Evolutionary conservation across 2,329 filamentous ascomycete genomes (phyloP).

Genomic region (Colletotrichum lini): DNA sequence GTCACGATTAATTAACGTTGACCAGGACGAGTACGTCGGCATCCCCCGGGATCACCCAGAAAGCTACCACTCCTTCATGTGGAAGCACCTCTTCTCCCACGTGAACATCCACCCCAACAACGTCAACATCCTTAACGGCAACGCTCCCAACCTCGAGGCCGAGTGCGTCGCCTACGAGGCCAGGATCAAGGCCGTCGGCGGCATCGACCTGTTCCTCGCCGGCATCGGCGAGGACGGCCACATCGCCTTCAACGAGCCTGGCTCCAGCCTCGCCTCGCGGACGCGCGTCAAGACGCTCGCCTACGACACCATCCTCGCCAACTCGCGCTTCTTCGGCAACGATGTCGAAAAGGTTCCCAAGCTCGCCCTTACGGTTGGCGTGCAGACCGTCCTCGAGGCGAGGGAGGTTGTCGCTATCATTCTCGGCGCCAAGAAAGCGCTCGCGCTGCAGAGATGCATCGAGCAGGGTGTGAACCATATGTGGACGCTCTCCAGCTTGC

Average conservation of each 20-base stretch:
- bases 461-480: constrained; percentile 90
- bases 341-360: constrained; percentile 81
- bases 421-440: constrained; percentile 83
- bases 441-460: constrained; percentile 84
- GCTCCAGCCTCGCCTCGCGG: constrained; percentile 81
- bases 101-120: constrained; percentile 86
- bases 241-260: constrained; percentile 92
- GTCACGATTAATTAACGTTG: constrained; percentile 25
- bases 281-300: constrained; percentile 90
- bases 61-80: constrained; percentile 94
- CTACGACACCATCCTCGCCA: constrained; percentile 89
- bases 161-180: constrained; percentile 87
- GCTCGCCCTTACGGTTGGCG: constrained; percentile 88
- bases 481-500: constrained; percentile 88
- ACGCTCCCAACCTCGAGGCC: constrained; percentile 79
- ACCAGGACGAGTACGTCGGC: constrained; percentile 87
- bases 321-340: constrained; percentile 86
- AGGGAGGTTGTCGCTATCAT: constrained; percentile 88
- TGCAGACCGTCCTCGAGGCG: constrained; percentile 86
- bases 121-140: constrained; percentile 88
- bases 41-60: constrained; percentile 86
- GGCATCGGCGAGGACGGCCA: constrained; percentile 90
- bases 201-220: constrained; percentile 88
- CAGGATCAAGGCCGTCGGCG: constrained; percentile 80
- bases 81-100: constrained; percentile 90